Conservation (phyloP, 1,284 basidiomycete genomes). For the Coniferiporia weirii region DNA sequence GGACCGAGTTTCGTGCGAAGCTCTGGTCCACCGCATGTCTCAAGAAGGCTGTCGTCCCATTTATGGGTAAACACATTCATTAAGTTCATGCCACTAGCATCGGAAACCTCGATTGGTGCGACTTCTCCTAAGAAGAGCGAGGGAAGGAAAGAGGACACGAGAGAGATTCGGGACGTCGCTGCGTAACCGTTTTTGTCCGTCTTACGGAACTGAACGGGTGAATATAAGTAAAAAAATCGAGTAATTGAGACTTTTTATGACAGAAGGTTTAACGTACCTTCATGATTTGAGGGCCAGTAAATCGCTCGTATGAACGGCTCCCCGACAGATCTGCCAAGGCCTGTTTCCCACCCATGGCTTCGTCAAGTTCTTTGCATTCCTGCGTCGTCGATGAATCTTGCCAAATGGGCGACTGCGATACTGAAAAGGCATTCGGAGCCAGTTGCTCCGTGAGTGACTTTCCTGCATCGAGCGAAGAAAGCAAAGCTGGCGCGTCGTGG, state of each 20-base stretch:
- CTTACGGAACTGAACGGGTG: conserved; percentile 46
- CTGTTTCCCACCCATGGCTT: conserved; percentile 62
- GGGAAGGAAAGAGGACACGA: conserved; percentile 81
- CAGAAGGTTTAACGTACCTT: conserved; percentile 40
- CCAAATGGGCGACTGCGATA: conserved; percentile 79
- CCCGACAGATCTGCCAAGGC: conserved; percentile 73
- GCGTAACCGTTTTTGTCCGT: conserved; percentile 57
- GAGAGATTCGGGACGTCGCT: conserved; percentile 65
- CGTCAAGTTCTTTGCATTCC: conserved; percentile 71
- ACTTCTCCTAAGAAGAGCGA: conserved; percentile 70
- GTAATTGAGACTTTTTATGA: background rate
- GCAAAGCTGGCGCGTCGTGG: conserved; percentile 42
- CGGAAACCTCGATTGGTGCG: conserved; percentile 71
- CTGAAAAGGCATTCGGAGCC: conserved; percentile 62
- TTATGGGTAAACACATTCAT: conserved; percentile 67
- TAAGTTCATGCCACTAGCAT: conserved; percentile 91
- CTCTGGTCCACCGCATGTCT: conserved; percentile 58
- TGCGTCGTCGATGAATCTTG: conserved; percentile 83
- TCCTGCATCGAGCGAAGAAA: conserved; percentile 50
- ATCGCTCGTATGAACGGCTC: conserved; percentile 82
- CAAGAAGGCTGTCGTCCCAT: conserved; percentile 61
- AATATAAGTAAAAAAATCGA: background rate
- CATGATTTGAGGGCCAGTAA: conserved; percentile 83
- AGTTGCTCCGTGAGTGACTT: conserved; percentile 52
- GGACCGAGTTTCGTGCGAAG: conserved; percentile 74